These are phyloP conservation scores for Hibiscus trionum DNA, from an alignment of 345 rosid species.

Conservation along the genomic window DNA sequence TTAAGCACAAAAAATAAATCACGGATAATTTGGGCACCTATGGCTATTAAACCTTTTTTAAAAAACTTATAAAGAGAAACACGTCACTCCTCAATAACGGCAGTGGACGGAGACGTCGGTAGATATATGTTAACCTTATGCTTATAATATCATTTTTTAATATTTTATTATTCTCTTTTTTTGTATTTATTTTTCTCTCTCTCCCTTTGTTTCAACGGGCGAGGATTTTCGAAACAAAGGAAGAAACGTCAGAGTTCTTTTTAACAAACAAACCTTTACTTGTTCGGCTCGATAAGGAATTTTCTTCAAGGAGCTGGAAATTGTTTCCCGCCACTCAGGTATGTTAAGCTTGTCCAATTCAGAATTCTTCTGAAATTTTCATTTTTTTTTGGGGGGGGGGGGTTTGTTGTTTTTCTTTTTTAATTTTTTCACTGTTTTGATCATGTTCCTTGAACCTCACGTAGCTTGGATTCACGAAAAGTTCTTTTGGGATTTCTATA, in stretches of 20 bases:
- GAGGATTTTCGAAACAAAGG: background rate
- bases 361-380: background rate
- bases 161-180: background rate
- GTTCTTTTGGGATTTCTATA: background rate
- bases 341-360: background rate
- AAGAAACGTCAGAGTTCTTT: conserved; percentile 1
- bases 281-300: background rate
- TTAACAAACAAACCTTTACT: background rate
- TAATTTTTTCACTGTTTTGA: no score
- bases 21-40: no score
- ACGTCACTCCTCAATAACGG: no score
- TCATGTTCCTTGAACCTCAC: conserved; percentile 4
- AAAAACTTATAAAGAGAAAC: no score
- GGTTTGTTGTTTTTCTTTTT: no score
- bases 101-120: no score
- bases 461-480: background rate
- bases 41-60: no score
- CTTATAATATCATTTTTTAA: background rate
- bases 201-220: background rate
- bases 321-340: conserved; percentile 12
- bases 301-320: background rate
- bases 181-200: background rate
- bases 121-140: no score
- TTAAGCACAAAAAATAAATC: no score
- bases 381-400: no score